phyloP scores from a whole-genome alignment of 805 yeast species.

The Torulaspora maleeae region DNA sequence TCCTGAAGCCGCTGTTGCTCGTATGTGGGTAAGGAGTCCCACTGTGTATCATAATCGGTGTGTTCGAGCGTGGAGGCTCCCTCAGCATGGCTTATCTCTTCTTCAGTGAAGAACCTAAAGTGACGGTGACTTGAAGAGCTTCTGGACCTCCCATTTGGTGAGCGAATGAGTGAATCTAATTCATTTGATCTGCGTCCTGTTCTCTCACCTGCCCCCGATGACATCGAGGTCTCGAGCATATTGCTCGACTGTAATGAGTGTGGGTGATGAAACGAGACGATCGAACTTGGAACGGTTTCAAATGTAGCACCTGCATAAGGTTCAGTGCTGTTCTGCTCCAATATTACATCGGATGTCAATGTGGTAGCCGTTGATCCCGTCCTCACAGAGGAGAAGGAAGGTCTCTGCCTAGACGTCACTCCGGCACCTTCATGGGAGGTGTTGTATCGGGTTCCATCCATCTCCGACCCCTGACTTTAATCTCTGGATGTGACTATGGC shows the following conservation, averaged over 20 bases:
- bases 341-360: conserved; percentile 23
- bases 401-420: conserved; percentile 12
- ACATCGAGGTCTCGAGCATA: conserved; percentile 15
- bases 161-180: conserved; percentile 34
- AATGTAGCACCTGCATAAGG: conserved; percentile 75
- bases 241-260: conserved; percentile 44
- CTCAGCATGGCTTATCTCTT: conserved; percentile 80
- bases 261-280: conserved; percentile 69
- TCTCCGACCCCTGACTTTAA: neutral
- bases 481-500: neutral
- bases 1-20: conserved; percentile 42
- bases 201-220: conserved; percentile 27
- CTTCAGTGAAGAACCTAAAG: conserved; percentile 78
- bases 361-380: conserved; percentile 35
- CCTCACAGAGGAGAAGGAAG: conserved; percentile 33
- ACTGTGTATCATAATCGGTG: conserved; percentile 68
- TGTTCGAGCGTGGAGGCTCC: conserved; percentile 77
- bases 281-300: conserved; percentile 71
- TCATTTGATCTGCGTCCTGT: conserved; percentile 33
- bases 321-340: conserved; percentile 62
- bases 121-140: conserved; percentile 39
- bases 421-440: conserved; percentile 4
- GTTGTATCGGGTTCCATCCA: conserved; percentile 9
- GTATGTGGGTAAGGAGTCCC: conserved; percentile 52
- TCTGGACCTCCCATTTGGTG: conserved; percentile 27